Evolutionary conservation across 192 early-diverging fungal species (phyloP), one percentile per base, ranked within the genome.

Genomic region (Lobulomyces angularis): DNA sequence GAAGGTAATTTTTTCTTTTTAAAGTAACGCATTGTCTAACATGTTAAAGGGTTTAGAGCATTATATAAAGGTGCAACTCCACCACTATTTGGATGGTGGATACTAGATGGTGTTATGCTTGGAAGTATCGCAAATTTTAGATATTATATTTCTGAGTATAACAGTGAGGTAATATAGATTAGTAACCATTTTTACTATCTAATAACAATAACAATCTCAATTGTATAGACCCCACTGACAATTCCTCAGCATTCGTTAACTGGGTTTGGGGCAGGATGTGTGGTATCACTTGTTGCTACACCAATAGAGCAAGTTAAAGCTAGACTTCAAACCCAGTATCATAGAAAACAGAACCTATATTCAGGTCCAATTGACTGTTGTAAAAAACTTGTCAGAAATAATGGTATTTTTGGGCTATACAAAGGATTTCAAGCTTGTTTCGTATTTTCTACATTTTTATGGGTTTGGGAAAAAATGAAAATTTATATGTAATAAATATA

Each of bases 51-150:
- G 3, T 41, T 64, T 32, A 56, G 77, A 3, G 88, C 83, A 6
- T 65, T 95, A 3, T 95, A 95, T 65, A 88, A 89, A 53, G 90
- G 91, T 31, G 86, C 88, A 9, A 88, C 85, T 17, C 86, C 87
- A 7, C 90, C 90, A 14, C 55, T 95, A 33, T 50, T 95, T 35
- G 90, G 90, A 8, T 95, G 88, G 87, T 76, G 79, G 1, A 62
- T 84, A 36, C 89, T 91, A 86, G 87, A 91, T 46, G 51, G 45
- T 22, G 41, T 43, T 34, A 84, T 80, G 65, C 58, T 94, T 41
- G 89, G 88, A 19, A 82, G 84, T 1, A 55, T 93, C 29, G 83
- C 84, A 22, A 87, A 89, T 60, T 69, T 83, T 49, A 75, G 82
- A 9, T 45, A n/a, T n/a, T n/a, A n/a, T n/a, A n/a, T n/a, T n/a